phyloP scores from a whole-genome alignment of 371 early-diverging fungal species.

The Mortierella sp. region DNA sequence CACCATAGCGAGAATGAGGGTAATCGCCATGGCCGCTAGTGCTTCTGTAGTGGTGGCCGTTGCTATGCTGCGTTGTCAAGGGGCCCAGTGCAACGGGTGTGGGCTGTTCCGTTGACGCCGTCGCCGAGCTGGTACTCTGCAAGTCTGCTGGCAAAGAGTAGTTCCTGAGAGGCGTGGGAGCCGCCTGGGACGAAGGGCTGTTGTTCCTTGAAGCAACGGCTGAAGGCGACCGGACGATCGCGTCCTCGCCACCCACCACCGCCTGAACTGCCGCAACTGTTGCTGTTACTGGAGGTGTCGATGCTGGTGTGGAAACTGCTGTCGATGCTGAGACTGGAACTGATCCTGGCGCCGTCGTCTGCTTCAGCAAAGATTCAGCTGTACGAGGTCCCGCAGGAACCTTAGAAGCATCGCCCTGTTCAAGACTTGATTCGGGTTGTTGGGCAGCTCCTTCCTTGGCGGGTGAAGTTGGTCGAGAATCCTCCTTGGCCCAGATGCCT shows the following conservation, averaged over 20 bases:
- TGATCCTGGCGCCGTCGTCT: not conserved
- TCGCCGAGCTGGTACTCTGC: not conserved
- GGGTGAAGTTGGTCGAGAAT: slow-evolving; percentile 31
- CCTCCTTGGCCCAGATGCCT: slow-evolving; percentile 30
- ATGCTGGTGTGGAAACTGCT: not conserved
- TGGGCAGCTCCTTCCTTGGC: slow-evolving; percentile 21
- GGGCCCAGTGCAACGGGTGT: not conserved
- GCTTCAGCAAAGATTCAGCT: not conserved
- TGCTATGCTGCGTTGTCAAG: slow-evolving; percentile 8
- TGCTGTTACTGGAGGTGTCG: not conserved
- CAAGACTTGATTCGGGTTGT: not conserved
- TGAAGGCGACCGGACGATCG: slow-evolving; percentile 5
- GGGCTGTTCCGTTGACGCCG: slow-evolving; percentile 17
- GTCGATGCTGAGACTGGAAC: slow-evolving; percentile 1
- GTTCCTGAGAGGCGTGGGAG: slow-evolving; percentile 28
- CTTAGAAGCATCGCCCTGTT: not conserved
- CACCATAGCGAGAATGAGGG: slow-evolving; percentile 32
- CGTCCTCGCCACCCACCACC: slow-evolving; percentile 12
- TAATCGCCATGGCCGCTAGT: slow-evolving; percentile 31
- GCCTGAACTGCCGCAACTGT: not conserved
- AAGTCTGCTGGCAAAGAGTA: slow-evolving; percentile 11
- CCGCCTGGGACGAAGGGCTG: slow-evolving; percentile 7
- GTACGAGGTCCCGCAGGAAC: not conserved
- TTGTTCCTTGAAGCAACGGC: not conserved
- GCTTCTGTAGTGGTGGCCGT: slow-evolving; percentile 24